phyloP scores from a whole-genome alignment of 305 asterid species.

The Fraxinus sp. region DNA sequence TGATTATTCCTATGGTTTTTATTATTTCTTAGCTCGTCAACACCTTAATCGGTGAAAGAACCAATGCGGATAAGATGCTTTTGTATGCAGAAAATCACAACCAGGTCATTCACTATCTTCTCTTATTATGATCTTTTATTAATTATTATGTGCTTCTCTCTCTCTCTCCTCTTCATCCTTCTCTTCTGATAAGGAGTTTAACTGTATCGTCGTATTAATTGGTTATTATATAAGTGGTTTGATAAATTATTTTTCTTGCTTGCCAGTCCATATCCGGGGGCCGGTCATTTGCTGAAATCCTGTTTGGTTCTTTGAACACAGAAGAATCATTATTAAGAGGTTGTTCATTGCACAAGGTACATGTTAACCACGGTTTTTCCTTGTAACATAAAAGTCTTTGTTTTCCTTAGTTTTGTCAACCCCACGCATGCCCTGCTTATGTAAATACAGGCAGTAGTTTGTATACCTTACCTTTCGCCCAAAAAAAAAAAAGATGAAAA shows the following conservation, averaged over 20 bases:
- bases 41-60: slow-evolving; percentile 57
- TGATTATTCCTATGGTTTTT: slow-evolving; percentile 24
- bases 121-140: slow-evolving; percentile 12
- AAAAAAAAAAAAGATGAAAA: background rate
- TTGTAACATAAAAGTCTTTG: slow-evolving; percentile 6
- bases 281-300: slow-evolving; percentile 79
- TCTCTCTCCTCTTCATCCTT: background rate
- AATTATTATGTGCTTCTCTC: slow-evolving; percentile 3
- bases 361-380: slow-evolving; percentile 19
- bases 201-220: background rate
- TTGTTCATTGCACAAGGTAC: slow-evolving; percentile 84
- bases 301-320: slow-evolving; percentile 65
- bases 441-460: background rate
- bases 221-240: slow-evolving; percentile 20
- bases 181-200: background rate
- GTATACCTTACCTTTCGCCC: slow-evolving; percentile 2
- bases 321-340: slow-evolving; percentile 66
- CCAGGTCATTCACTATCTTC: slow-evolving; percentile 53
- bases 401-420: background rate
- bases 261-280: slow-evolving; percentile 92
- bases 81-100: slow-evolving; percentile 92
- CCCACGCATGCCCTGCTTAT: background rate
- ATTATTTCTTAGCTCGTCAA: slow-evolving; percentile 59
- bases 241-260: slow-evolving; percentile 32
- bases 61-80: slow-evolving; percentile 70